phyloP scores from a whole-genome alignment of 768 basidiomycete genomes.

The Hygrophorus pudorinus region DNA sequence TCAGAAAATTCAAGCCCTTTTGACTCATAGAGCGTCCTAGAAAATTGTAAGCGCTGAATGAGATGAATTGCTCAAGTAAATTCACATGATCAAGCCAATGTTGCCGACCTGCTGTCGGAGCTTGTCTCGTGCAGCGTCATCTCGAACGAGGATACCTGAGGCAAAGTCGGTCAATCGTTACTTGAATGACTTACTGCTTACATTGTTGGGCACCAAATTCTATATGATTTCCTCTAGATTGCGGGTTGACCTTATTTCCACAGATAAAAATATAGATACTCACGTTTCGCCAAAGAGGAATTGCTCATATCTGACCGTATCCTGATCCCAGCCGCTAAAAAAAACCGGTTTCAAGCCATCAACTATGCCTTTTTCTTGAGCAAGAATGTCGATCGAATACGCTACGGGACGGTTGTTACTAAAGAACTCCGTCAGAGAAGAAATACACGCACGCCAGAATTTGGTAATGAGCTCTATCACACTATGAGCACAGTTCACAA shows the following conservation, averaged over 20 bases:
- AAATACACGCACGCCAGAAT: constrained; percentile 35
- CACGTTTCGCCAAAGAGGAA: constrained; percentile 49
- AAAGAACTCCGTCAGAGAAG: no score
- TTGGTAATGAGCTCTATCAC: constrained; percentile 49
- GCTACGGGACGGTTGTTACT: constrained; percentile 10
- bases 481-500: constrained; percentile 61
- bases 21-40: constrained; percentile 49
- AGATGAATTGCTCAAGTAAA: background rate
- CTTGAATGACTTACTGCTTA: constrained; percentile 16
- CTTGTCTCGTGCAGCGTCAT: constrained; percentile 38
- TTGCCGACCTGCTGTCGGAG: constrained; percentile 45
- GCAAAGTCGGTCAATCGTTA: background rate
- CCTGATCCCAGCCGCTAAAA: constrained; percentile 36
- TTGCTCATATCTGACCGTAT: constrained; percentile 39
- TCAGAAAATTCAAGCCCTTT: constrained; percentile 64
- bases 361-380: constrained; percentile 44
- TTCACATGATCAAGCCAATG: constrained; percentile 48
- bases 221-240: constrained; percentile 31
- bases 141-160: constrained; percentile 60
- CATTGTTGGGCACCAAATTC: constrained; percentile 63
- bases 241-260: no score
- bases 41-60: background rate
- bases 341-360: constrained; percentile 50
- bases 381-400: constrained; percentile 48
- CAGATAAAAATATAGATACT: constrained; percentile 5